These are phyloP conservation scores for Penicillium sp. DNA, from an alignment of 2,329 filamentous ascomycete species.

Conservation along the genomic window DNA sequence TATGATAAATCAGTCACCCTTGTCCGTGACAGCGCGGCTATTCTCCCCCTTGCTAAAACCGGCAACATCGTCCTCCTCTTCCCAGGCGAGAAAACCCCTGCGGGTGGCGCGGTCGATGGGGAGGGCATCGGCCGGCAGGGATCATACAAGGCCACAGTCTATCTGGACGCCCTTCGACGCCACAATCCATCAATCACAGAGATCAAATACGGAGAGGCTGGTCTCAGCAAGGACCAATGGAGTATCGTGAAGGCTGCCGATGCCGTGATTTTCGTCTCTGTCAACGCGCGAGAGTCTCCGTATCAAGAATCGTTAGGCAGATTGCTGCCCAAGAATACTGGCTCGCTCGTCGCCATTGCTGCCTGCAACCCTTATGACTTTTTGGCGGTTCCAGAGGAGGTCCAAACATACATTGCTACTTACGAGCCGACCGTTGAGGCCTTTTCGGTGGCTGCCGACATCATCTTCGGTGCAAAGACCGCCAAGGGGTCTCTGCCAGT, in stretches of 20 bases:
- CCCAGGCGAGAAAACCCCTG: conserved; percentile 37
- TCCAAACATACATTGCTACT: conserved; percentile 47
- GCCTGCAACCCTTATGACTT: conserved; percentile 51
- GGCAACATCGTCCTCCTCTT: conserved; percentile 42
- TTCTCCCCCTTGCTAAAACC: conserved; percentile 34
- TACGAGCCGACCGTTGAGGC: conserved; percentile 50
- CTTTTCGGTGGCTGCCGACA: conserved; percentile 42
- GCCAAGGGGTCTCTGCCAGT: conserved; percentile 43
- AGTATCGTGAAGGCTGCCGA: conserved; percentile 39
- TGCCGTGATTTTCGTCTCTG: conserved; percentile 43
- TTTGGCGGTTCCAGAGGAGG: conserved; percentile 34
- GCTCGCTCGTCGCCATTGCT: conserved; percentile 42
- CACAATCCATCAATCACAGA: conserved; percentile 32
- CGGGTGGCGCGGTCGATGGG: conserved; percentile 43
- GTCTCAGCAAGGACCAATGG: conserved; percentile 36
- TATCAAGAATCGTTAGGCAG: conserved; percentile 42
- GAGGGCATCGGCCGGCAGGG: conserved; percentile 39
- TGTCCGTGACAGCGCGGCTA: conserved; percentile 35
- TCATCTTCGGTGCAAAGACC: conserved; percentile 41
- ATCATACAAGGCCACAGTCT: conserved; percentile 34
- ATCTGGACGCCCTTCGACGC: conserved; percentile 35
- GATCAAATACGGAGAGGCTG: conserved; percentile 36
- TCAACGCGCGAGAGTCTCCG: conserved; percentile 42
- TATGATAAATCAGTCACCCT: conserved; percentile 47
- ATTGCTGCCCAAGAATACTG: conserved; percentile 32